Evolutionary conservation across 2,329 filamentous ascomycete genomes (phyloP), one percentile per base, ranked within the genome.

Genomic region (Tolypocladium tundrense): DNA sequence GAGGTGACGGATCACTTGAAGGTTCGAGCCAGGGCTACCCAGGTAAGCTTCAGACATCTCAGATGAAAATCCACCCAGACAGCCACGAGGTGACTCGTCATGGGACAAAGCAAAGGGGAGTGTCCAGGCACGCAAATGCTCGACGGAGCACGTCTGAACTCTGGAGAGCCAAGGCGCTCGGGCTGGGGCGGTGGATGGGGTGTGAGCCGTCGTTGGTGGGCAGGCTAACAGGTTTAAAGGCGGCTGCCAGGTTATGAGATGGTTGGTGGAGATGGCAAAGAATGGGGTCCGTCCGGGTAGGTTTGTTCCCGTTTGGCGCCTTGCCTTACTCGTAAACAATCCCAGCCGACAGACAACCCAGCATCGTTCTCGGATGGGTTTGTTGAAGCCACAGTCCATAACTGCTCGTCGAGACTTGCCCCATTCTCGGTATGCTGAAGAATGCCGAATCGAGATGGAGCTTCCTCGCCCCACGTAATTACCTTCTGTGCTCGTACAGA

Each of bases 21-120:
- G 51, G 24, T 45, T 11, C 19, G n/a, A 41, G 37, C 37, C 50
- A 41, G 50, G 56, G 56, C 50, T 24, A 33, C 19, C 27, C 53
- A 43, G 42, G 37, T 31, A 58, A 55, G 41, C 53, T 55, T 37
- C 52, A 58, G 53, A 54, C 56, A 42, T 42, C 19, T 41, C 52
- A 52, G 50, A 55, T 45, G 37, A 43, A 54, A 43, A n/a, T 52
- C 57, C 52, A 58, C 53, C 31, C 16, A 43, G 45, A 24, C 51
- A 37, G 35, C 33, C 41, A 31, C 56, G 48, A 57, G 35, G 51
- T 33, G 55, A 48, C 55, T 53, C 35, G 55, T 52, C 55, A 31
- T 27, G 45, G 37, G 53, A 42, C 37, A 54, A 41, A 31, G 53
- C 35, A 35, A 42, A 33, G 14, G 37, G 8, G 35, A 33, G 24